phyloP scores from a whole-genome alignment of 2,329 filamentous ascomycete species.

The Aspergillus sp. region DNA sequence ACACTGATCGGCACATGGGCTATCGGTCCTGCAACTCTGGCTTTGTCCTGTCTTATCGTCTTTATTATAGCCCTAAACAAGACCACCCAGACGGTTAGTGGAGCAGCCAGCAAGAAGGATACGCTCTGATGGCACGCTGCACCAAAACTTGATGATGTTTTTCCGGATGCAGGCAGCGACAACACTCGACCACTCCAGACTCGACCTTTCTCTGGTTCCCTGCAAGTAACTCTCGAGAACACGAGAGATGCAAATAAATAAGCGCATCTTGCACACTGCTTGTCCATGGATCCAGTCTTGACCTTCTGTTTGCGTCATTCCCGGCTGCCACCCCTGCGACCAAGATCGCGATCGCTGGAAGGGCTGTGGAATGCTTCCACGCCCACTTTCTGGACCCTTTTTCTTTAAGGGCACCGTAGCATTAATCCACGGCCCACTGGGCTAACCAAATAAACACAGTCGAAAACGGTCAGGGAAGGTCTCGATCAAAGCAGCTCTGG shows the following conservation, averaged over 20 bases:
- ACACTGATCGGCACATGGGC: neutral
- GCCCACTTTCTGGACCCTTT: neutral
- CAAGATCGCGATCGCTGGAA: neutral
- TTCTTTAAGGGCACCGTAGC: constrained; percentile 5
- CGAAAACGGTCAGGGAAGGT: neutral
- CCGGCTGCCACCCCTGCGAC: neutral
- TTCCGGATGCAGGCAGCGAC: constrained; percentile 13
- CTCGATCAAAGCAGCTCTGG: no score
- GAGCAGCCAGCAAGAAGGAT: neutral
- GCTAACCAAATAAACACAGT: neutral
- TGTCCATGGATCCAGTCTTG: neutral
- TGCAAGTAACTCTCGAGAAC: neutral
- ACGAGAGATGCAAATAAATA: neutral
- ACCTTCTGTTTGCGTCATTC: constrained; percentile 13
- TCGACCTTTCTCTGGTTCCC: neutral
- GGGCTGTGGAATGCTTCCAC: constrained; percentile 10
- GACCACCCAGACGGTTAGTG: neutral
- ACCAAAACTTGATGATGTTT: constrained; percentile 10
- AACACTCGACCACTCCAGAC: neutral
- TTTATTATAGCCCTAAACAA: constrained; percentile 5
- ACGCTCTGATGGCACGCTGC: constrained; percentile 5
- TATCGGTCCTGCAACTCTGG: neutral
- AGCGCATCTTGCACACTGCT: neutral
- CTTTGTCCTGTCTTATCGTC: constrained; percentile 1
- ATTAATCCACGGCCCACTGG: constrained; percentile 1